Evolutionary conservation across 371 early-diverging fungal species (phyloP).

Genomic region (Rhizopus arrhizus): DNA sequence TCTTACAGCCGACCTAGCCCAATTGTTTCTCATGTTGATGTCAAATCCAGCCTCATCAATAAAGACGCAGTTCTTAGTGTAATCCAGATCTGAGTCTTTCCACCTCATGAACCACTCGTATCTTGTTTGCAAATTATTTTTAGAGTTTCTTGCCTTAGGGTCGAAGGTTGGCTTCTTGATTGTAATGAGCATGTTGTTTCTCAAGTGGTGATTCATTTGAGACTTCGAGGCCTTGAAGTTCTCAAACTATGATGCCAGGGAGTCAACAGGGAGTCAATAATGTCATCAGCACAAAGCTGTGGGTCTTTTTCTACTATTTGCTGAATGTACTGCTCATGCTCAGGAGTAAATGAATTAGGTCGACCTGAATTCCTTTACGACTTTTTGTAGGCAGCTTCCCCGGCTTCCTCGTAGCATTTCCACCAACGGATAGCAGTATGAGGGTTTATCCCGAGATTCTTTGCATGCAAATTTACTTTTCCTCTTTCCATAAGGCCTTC

Average conservation of each 20-base stretch:
- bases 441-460: conserved; percentile 2
- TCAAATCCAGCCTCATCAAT: conserved; percentile 11
- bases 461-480: conserved; percentile 9
- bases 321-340: too few relatives aligned
- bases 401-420: conserved; percentile 4
- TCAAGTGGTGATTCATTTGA: conserved; percentile 14
- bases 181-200: too few relatives aligned
- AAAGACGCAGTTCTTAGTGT: conserved; percentile 10
- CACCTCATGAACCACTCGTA: conserved; percentile 1
- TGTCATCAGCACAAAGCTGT: conserved; percentile 9
- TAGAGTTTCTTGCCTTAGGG: conserved; percentile 15
- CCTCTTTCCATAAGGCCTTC: conserved; percentile 10
- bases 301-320: conserved; percentile 10
- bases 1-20: conserved; percentile 10
- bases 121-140: conserved; percentile 14
- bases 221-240: conserved; percentile 14
- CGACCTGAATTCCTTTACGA: conserved; percentile 3
- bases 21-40: conserved; percentile 13
- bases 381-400: conserved; percentile 1
- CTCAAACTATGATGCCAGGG: conserved; percentile 18
- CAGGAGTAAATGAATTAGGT: too few relatives aligned
- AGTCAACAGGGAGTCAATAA: too few relatives aligned
- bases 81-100: conserved; percentile 13
- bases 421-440: conserved; percentile 9
- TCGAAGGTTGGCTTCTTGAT: conserved; percentile 18